Evolutionary conservation across 495 filamentous ascomycete genomes (phyloP).

Genomic region (Sphaerosporella brunnea): DNA sequence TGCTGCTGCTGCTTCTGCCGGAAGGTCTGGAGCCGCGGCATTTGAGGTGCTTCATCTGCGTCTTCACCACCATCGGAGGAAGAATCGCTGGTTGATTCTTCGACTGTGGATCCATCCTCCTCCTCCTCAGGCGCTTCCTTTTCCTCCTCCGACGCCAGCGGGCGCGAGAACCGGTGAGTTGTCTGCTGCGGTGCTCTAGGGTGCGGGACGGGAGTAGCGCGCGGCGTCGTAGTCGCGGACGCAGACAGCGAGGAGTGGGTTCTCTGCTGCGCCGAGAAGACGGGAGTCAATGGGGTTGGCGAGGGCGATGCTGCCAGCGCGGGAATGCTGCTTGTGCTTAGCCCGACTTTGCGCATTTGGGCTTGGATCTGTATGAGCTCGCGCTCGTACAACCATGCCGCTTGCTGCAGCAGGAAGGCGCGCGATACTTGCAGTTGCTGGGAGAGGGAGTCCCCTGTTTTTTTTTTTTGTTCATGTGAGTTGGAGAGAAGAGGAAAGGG

Average conservation of each 20-base stretch:
- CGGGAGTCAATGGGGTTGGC: too few species aligned
- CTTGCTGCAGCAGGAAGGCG: slow-evolving; percentile 81
- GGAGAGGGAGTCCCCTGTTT: slow-evolving; percentile 14
- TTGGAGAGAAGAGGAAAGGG: slow-evolving; percentile 18
- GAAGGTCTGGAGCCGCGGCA: not conserved
- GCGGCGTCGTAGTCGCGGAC: not conserved
- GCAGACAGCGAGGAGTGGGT: too few species aligned
- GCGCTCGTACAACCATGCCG: slow-evolving; percentile 84
- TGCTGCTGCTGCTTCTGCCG: slow-evolving; percentile 1
- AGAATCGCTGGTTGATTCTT: too few species aligned
- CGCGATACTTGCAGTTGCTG: slow-evolving; percentile 46
- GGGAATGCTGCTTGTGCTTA: slow-evolving; percentile 27
- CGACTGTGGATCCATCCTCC: not conserved
- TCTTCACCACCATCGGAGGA: too few species aligned
- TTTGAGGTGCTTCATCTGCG: not conserved
- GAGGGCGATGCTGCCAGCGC: slow-evolving; percentile 37
- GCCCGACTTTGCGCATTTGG: slow-evolving; percentile 65
- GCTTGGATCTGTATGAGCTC: slow-evolving; percentile 75
- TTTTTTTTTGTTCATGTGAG: slow-evolving; percentile 9
- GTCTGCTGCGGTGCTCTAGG: not conserved
- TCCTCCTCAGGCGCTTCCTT: not conserved
- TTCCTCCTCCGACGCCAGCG: not conserved
- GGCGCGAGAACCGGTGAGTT: not conserved
- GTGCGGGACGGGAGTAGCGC: not conserved
- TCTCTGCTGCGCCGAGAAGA: too few species aligned